phyloP scores from a whole-genome alignment of 2,329 filamentous ascomycete genomes.

The Purpureocillium lavendulum region DNA sequence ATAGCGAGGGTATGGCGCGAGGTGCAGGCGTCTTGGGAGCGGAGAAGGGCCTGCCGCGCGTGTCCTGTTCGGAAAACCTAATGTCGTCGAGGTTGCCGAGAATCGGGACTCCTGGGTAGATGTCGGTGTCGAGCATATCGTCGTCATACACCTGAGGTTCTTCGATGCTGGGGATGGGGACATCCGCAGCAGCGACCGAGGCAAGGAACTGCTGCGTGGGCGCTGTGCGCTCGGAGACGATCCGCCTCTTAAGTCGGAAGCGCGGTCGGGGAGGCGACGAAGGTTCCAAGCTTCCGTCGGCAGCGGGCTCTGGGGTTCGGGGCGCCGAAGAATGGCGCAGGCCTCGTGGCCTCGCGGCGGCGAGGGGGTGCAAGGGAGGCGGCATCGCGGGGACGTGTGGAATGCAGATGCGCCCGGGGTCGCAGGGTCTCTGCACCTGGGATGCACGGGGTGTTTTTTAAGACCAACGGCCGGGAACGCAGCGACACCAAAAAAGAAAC shows the following conservation, averaged over 20 bases:
- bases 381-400: slow-evolving; percentile 21
- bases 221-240: slow-evolving; percentile 42
- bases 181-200: slow-evolving; percentile 56
- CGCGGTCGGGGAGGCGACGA: slow-evolving; percentile 45
- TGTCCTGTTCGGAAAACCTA: slow-evolving; percentile 17
- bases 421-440: slow-evolving; percentile 4
- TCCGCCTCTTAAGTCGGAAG: slow-evolving; percentile 47
- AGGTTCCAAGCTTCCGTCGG: slow-evolving; percentile 24
- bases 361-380: slow-evolving; percentile 36
- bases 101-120: slow-evolving; percentile 21
- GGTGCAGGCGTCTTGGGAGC: slow-evolving; percentile 53
- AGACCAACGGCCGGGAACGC: slow-evolving; percentile 1
- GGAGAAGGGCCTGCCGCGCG: slow-evolving; percentile 36
- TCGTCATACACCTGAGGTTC: slow-evolving; percentile 37
- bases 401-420: slow-evolving; percentile 9
- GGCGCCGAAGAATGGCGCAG: slow-evolving; percentile 31
- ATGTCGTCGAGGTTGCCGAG: slow-evolving; percentile 24
- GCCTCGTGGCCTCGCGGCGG: slow-evolving; percentile 34
- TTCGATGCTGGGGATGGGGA: slow-evolving; percentile 58
- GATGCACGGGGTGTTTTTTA: slow-evolving; percentile 9
- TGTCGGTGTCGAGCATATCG: slow-evolving; percentile 30
- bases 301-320: slow-evolving; percentile 44
- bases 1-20: slow-evolving; percentile 32
- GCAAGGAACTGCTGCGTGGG: slow-evolving; percentile 60
- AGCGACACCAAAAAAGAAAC: slow-evolving; percentile 1